phyloP scores from a whole-genome alignment of 108 stramenopile genomes.

The Fragilaria radians region DNA sequence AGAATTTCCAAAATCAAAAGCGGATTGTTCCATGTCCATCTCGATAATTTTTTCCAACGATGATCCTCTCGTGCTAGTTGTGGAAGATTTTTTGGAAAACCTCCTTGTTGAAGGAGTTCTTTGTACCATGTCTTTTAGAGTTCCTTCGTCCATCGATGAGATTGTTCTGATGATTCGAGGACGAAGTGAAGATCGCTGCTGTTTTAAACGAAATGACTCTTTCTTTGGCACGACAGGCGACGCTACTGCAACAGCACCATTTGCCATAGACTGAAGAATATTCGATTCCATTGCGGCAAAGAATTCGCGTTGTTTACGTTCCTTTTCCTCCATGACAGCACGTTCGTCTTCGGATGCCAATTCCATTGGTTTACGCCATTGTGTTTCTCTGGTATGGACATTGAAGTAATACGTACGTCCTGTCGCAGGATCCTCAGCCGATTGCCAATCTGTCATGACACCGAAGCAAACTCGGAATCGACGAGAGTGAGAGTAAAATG shows the following conservation, averaged over 20 bases:
- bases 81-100: background rate
- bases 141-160: slow-evolving; percentile 50
- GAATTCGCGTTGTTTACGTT: slow-evolving; percentile 67
- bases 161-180: slow-evolving; percentile 43
- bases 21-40: background rate
- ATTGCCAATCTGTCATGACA: slow-evolving; percentile 45
- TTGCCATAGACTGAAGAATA: slow-evolving; percentile 37
- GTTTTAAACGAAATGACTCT: no score
- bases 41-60: background rate
- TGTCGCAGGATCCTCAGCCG: slow-evolving; percentile 45
- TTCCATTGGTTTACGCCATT: slow-evolving; percentile 84
- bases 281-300: slow-evolving; percentile 89
- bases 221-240: no score
- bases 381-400: slow-evolving; percentile 36
- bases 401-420: slow-evolving; percentile 67
- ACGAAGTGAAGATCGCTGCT: no score
- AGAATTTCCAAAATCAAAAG: background rate
- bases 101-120: background rate
- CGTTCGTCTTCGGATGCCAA: slow-evolving; percentile 57
- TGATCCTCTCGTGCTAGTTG: background rate
- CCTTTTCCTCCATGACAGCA: slow-evolving; percentile 52
- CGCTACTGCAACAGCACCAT: background rate
- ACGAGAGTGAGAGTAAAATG: no score
- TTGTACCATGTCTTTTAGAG: slow-evolving; percentile 33
- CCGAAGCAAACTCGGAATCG: no score